Conservation (phyloP, 208 protist genomes). For the Entamoeba dispar region DNA sequence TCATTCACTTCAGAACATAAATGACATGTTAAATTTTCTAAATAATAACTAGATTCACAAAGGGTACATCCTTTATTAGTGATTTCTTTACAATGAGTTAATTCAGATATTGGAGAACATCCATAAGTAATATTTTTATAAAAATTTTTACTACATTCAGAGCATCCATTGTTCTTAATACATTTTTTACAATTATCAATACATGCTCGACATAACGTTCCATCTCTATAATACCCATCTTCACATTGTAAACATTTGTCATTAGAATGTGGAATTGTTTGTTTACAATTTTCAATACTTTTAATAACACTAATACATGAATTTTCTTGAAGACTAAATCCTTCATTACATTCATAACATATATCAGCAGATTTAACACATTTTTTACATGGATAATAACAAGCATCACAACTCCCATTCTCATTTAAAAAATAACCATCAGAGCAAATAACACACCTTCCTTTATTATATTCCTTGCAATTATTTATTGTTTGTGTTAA, state of each 20-base stretch:
- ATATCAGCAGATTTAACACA: background rate
- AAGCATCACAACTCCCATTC: background rate
- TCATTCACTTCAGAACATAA: background rate
- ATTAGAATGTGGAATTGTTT: background rate
- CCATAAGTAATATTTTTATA: background rate
- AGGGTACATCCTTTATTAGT: background rate
- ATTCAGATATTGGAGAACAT: background rate
- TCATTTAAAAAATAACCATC: background rate
- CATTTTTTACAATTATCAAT: background rate
- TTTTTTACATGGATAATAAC: background rate
- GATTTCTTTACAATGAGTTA: background rate
- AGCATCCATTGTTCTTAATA: background rate
- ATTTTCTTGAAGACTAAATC: background rate
- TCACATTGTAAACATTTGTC: background rate
- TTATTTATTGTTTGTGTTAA: background rate
- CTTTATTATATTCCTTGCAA: background rate
- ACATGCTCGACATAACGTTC: background rate
- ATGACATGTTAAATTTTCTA: background rate
- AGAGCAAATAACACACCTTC: background rate
- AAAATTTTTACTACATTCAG: background rate
- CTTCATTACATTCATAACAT: background rate
- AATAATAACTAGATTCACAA: background rate
- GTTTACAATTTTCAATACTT: background rate
- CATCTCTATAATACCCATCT: background rate
- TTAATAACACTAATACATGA: background rate